A percentile compares a stretch with the other conserved stretches of the same genome.
Evolutionary conservation across 2,329 filamentous ascomycete genomes (phyloP).

Genomic region (Diaporthe nobilis): DNA sequence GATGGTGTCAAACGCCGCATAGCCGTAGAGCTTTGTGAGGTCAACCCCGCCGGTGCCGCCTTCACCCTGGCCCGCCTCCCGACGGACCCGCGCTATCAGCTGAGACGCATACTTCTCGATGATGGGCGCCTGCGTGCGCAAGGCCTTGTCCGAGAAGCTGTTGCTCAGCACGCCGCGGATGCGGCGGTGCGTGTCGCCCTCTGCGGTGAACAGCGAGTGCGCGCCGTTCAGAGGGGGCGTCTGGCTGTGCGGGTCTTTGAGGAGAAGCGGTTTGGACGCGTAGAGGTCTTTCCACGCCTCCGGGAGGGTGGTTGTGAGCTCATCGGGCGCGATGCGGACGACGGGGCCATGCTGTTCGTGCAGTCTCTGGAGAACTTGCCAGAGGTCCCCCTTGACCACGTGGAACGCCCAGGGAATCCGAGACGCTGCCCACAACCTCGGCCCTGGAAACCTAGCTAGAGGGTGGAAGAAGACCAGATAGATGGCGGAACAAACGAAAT

Average conservation of each 20-base stretch:
- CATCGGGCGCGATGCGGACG: slow-evolving; percentile 5
- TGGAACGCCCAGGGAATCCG: slow-evolving; percentile 35
- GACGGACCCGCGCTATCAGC: background rate
- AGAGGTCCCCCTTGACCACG: slow-evolving; percentile 30
- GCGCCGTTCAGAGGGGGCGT: background rate
- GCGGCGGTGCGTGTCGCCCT: slow-evolving; percentile 9
- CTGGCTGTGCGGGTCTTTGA: slow-evolving; percentile 9
- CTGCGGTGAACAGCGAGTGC: slow-evolving; percentile 13
- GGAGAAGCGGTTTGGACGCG: background rate
- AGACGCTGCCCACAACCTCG: slow-evolving; percentile 34
- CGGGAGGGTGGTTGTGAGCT: background rate
- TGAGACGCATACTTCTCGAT: background rate
- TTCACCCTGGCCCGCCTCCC: background rate
- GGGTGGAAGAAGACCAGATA: slow-evolving; percentile 13
- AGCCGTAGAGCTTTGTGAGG: background rate
- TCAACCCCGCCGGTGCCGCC: background rate
- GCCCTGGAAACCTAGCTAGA: slow-evolving; percentile 16
- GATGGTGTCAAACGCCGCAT: slow-evolving; percentile 49
- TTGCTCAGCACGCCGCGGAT: background rate
- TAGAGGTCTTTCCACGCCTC: slow-evolving; percentile 2
- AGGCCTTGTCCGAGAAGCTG: background rate
- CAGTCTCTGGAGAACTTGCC: slow-evolving; percentile 15
- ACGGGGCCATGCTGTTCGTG: background rate
- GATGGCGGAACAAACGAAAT: slow-evolving; percentile 12
- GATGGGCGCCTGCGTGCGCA: background rate